phyloP scores from a whole-genome alignment of 1,284 basidiomycete genomes.

The Rhodotorula sp. region DNA sequence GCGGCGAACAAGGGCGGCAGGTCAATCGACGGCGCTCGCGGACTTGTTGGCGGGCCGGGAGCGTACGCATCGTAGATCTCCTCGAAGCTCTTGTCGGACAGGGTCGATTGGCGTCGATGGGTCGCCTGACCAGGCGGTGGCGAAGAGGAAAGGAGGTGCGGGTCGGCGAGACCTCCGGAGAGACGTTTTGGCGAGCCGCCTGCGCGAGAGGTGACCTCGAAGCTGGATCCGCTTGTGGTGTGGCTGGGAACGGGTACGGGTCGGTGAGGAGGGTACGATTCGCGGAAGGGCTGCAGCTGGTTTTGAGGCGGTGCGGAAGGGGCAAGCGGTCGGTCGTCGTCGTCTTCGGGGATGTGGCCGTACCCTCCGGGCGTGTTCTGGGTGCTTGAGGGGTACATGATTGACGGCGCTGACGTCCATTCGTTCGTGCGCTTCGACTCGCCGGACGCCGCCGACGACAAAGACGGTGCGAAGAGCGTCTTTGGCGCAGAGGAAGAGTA shows the following conservation, averaged over 20 bases:
- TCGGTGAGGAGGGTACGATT: constrained; percentile 12
- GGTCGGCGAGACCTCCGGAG: background rate
- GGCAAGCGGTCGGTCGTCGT: constrained; percentile 23
- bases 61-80: constrained; percentile 37
- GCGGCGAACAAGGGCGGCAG: background rate
- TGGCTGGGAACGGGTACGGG: background rate
- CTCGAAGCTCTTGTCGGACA: constrained; percentile 27
- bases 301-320: background rate
- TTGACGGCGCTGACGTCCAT: constrained; percentile 17
- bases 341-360: constrained; percentile 6
- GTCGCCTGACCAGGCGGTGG: background rate
- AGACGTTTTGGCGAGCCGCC: background rate
- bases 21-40: background rate
- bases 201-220: constrained; percentile 19
- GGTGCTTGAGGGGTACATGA: constrained; percentile 7
- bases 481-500: background rate
- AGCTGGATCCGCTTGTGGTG: constrained; percentile 3
- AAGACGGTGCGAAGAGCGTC: background rate
- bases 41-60: background rate
- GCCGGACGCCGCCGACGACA: background rate
- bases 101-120: constrained; percentile 3
- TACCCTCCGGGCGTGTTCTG: background rate
- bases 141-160: background rate
- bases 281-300: constrained; percentile 5
- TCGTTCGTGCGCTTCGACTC: background rate